Base-by-base conservation (phyloP, 345 rosid species). In the Murraya paniculata region DNA sequence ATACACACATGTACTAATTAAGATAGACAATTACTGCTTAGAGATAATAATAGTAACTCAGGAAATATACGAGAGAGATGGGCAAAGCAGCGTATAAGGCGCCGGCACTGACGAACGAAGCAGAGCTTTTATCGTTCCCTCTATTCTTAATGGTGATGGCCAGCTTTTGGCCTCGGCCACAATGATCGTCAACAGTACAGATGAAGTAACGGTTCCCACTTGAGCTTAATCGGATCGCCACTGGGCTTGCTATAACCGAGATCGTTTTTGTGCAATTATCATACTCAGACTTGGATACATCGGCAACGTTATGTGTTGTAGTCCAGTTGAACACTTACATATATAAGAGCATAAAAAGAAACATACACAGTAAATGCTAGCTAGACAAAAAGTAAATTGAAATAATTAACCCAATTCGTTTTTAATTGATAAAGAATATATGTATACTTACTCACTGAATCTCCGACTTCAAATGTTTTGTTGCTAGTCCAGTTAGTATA, bases 91-190 rank as follows among this genome's bases (percentile, higher is more conserved):
- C 33, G 4, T 1, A 22, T 22, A 68, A 24, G 56, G 30, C 72
- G 13, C 57, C 72, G 14, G n/a, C 71, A 66, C 14, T 39, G 6
- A 38, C 9, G 16, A 14, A 58, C 11, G 76, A 3, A 60, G 68
- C 77, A 38, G 68, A 39, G 68, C 68, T 25, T 2, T 36, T 61
- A 25, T 60, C 18, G 30, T 41, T 60, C 25, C 4, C 31, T 13
- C 8, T 24, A 39, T 60, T 56, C 19, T 81, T 79, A 24, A 78
- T 7, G 19, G 33, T 71, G 78, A 84, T 31, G 14, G 79, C 72
- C 22, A 82, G 19, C 82, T 80, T 86, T 81, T 80, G 82, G 30
- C 87, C 89, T 25, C 13, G 75, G 3, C 39, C 41, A 33, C 87
- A 84, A 56, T 82, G 85, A 27, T 80, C 31, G 28, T 56, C 75